A percentile compares a stretch with the other conserved stretches of the same genome.
Evolutionary conservation across 2,329 filamentous ascomycete species (phyloP).

Genomic region (Didymella segeticola): DNA sequence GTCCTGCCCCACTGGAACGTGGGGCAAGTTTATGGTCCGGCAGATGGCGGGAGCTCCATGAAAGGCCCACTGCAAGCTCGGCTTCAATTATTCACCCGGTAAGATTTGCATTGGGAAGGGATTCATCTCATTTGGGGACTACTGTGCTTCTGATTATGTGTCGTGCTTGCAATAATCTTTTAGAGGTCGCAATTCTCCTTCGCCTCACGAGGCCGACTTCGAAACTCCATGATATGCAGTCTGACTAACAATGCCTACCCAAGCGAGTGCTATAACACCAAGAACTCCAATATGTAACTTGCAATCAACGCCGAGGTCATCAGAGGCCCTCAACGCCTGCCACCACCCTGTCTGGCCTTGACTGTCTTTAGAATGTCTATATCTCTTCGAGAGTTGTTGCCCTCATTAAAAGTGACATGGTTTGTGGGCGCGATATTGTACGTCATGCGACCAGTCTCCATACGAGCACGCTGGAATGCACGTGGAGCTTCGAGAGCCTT

Average conservation of each 20-base stretch:
- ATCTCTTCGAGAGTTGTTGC: slow-evolving; percentile 34
- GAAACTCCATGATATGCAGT: slow-evolving; percentile 12
- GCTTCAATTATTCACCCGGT: not conserved
- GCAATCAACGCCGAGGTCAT: not conserved
- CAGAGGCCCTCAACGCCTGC: slow-evolving; percentile 26
- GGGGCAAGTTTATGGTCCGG: slow-evolving; percentile 3
- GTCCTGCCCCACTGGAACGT: slow-evolving; percentile 12
- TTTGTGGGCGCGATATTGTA: slow-evolving; percentile 70
- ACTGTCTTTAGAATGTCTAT: slow-evolving; percentile 44
- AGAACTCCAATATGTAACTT: slow-evolving; percentile 4
- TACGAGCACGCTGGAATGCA: slow-evolving; percentile 64
- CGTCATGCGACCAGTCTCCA: slow-evolving; percentile 64
- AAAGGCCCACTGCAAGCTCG: not conserved
- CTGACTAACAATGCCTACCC: slow-evolving; percentile 12
- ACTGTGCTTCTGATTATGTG: not conserved
- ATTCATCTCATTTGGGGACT: no score
- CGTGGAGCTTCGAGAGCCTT: slow-evolving; percentile 60
- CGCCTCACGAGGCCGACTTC: not conserved
- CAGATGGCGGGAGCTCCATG: slow-evolving; percentile 9
- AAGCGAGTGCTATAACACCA: slow-evolving; percentile 6
- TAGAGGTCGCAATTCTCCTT: not conserved
- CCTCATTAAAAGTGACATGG: slow-evolving; percentile 51
- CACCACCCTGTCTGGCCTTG: slow-evolving; percentile 32
- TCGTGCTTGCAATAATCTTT: not conserved
- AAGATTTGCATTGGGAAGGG: no score